Percentiles rank a stretch among this genome's conserved stretches.
phyloP scores from a whole-genome alignment of 164 flowering plant genomes.

The Nymphaea colorata region DNA sequence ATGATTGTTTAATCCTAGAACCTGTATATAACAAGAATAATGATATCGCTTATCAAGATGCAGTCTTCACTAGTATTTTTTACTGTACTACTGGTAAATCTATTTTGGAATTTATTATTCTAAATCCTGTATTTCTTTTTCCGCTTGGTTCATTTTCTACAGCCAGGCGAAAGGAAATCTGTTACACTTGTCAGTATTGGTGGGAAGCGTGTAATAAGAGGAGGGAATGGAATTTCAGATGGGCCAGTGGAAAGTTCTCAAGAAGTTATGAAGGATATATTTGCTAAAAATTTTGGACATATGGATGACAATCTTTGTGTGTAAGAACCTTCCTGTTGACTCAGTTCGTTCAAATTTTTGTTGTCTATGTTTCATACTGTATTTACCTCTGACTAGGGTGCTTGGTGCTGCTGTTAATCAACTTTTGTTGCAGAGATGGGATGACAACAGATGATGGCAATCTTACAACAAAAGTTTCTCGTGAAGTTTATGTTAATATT shows the following conservation, averaged over 20 bases:
- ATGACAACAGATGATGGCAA: slow-evolving; percentile 31
- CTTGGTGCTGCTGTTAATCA: not conserved
- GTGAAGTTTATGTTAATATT: slow-evolving; percentile 70
- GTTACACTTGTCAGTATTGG: slow-evolving; percentile 72
- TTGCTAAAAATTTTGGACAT: slow-evolving; percentile 28
- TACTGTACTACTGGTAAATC: no score
- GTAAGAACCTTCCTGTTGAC: not conserved
- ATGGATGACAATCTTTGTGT: slow-evolving; percentile 20
- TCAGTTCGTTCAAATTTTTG: no score
- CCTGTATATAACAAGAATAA: no score
- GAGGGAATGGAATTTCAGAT: slow-evolving; percentile 81
- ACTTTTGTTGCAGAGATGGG: slow-evolving; percentile 56
- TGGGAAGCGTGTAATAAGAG: slow-evolving; percentile 60
- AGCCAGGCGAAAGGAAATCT: slow-evolving; percentile 84
- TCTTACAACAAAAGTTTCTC: slow-evolving; percentile 39
- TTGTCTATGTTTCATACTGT: no score
- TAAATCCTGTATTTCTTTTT: no score
- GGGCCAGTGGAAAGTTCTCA: slow-evolving; percentile 39
- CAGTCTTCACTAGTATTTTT: no score
- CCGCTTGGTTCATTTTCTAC: no score
- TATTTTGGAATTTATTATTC: no score
- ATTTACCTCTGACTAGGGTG: no score
- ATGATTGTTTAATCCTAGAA: no score
- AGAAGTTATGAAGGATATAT: slow-evolving; percentile 34
- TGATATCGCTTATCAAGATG: no score